Conservation (phyloP, 352 stramenopile genomes). For the Globisporangium cylindrosporum region DNA sequence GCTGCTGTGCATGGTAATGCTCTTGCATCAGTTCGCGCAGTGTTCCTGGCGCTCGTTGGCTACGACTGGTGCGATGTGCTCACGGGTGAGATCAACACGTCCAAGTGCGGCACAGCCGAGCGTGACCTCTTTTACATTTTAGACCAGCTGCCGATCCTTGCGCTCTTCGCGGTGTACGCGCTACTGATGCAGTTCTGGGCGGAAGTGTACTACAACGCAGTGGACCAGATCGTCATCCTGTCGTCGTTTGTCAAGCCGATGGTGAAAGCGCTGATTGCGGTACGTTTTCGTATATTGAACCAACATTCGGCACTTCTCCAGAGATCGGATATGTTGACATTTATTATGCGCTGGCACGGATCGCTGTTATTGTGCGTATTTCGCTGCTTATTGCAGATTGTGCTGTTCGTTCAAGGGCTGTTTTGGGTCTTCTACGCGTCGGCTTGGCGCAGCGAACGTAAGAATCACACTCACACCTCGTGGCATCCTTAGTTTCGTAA, state of each 20-base stretch:
- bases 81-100: conserved; percentile 55
- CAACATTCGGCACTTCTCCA: not conserved
- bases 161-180: conserved; percentile 80
- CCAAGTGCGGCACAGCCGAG: conserved; percentile 54
- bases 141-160: conserved; percentile 78
- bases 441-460: conserved; percentile 68
- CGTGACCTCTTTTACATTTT: conserved; percentile 85
- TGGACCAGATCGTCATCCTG: conserved; percentile 66
- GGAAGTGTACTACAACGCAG: conserved; percentile 88
- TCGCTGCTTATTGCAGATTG: conserved; percentile 26
- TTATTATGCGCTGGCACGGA: not conserved
- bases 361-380: conserved; percentile 3
- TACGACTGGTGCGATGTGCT: conserved; percentile 82
- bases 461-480: conserved; percentile 3
- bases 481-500: not conserved
- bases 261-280: conserved; percentile 58
- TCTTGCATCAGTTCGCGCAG: conserved; percentile 35
- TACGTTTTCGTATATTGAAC: conserved; percentile 19
- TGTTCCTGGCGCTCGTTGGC: conserved; percentile 73
- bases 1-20: not conserved
- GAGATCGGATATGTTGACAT: not conserved
- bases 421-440: conserved; percentile 84
- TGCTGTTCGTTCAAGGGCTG: conserved; percentile 55
- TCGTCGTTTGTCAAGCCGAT: conserved; percentile 66
- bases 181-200: conserved; percentile 87